phyloP scores from a whole-genome alignment of 371 early-diverging fungal species.

The Rhizomucor pusillus region DNA sequence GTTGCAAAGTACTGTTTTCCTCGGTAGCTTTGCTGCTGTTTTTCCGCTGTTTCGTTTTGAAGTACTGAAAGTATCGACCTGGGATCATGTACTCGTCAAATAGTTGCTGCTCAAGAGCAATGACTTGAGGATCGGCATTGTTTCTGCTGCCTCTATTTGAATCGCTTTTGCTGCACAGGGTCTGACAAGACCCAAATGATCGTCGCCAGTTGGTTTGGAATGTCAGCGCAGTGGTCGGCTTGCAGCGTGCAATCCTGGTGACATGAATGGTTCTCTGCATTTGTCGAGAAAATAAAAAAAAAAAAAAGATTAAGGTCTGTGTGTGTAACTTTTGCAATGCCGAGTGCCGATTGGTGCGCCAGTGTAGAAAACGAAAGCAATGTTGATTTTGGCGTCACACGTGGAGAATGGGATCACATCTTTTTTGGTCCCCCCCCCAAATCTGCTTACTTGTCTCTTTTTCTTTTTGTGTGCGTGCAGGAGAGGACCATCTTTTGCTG shows the following conservation, averaged over 20 bases:
- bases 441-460: background rate
- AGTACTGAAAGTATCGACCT: conserved; percentile 29
- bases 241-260: too few relatives aligned
- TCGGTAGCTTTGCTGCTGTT: background rate
- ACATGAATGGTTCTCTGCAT: too few relatives aligned
- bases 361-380: background rate
- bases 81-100: conserved; percentile 39
- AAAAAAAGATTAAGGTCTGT: conserved; percentile 4
- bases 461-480: conserved; percentile 4
- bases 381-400: background rate
- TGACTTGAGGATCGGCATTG: background rate
- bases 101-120: conserved; percentile 6
- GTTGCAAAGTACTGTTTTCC: background rate
- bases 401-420: background rate
- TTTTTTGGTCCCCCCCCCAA: background rate
- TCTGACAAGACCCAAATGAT: too few relatives aligned
- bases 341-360: background rate
- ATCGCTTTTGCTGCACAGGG: too few relatives aligned
- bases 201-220: too few relatives aligned
- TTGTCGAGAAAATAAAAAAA: background rate
- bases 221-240: too few relatives aligned
- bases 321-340: background rate
- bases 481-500: background rate
- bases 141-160: background rate
- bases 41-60: conserved; percentile 16